These are phyloP conservation scores for Penicillium riverlandense DNA, from an alignment of 495 filamentous ascomycete species.

Conservation along the genomic window DNA sequence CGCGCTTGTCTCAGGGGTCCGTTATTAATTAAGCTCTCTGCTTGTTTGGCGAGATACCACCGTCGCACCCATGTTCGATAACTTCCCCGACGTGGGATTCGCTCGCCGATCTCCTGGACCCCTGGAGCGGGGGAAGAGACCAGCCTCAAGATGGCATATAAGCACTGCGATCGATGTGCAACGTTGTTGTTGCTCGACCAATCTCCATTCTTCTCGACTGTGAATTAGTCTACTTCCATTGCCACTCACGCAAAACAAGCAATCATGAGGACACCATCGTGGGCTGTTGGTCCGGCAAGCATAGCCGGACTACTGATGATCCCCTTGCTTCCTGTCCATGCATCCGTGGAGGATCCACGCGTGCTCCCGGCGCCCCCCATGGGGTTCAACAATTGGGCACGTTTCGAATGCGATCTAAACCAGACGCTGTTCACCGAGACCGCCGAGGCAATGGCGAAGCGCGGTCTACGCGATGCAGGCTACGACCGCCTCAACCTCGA, in stretches of 20 bases:
- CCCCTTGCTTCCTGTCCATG: conserved; percentile 9
- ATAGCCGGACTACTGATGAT: conserved; percentile 11
- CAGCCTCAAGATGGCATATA: no score
- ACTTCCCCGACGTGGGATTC: conserved; percentile 8
- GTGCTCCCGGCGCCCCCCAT: conserved; percentile 32
- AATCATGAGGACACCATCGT: conserved; percentile 2
- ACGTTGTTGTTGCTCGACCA: no score
- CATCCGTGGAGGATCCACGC: conserved; percentile 9
- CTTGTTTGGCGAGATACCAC: conserved; percentile 3
- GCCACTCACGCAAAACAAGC: not conserved
- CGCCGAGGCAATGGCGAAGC: conserved; percentile 28
- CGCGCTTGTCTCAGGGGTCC: no score
- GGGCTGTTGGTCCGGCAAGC: not conserved
- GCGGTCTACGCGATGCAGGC: conserved; percentile 29
- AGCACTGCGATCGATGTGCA: no score
- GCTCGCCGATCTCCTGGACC: no score
- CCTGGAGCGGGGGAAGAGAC: no score
- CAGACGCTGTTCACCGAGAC: conserved; percentile 35
- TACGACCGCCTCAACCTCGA: conserved; percentile 37
- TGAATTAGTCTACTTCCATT: not conserved
- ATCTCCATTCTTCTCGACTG: no score
- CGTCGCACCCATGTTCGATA: conserved; percentile 9
- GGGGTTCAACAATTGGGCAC: conserved; percentile 41
- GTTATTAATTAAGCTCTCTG: no score
- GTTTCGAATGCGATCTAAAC: conserved; percentile 35